Conservation (phyloP, 73 alveolate genomes). For the Paramecium sonneborni region DNA sequence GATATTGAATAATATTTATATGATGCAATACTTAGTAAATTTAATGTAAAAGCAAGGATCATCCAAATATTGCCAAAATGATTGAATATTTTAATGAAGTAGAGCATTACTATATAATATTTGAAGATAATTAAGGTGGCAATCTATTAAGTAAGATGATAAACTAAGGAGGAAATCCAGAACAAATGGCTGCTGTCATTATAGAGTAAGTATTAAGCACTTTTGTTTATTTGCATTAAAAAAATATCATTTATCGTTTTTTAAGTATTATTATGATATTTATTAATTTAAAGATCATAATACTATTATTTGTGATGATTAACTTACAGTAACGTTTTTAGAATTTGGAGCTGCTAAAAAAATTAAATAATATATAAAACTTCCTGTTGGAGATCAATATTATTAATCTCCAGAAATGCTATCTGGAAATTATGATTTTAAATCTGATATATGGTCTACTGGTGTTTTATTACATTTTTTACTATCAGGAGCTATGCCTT, state of each 20-base stretch:
- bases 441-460: conserved; percentile 62
- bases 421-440: not conserved
- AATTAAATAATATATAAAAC: not conserved
- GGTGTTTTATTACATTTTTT: conserved; percentile 58
- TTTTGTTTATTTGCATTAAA: conserved; percentile 3
- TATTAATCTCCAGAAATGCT: conserved; percentile 65
- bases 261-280: not conserved
- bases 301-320: not conserved
- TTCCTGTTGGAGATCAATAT: not conserved
- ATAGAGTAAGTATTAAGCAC: not conserved
- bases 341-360: conserved; percentile 4
- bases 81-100: not conserved
- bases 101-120: not conserved
- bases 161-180: not conserved
- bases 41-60: conserved; percentile 1
- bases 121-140: not conserved
- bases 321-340: not conserved
- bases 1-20: not conserved
- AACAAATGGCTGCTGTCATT: not conserved
- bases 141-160: not conserved
- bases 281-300: not conserved
- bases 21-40: not conserved
- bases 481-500: conserved; percentile 54
- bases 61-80: conserved; percentile 41
- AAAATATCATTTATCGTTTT: conserved; percentile 26